Percentiles rank a stretch among this genome's conserved stretches.
Evolutionary conservation across 148 eudicot species (phyloP).

Genomic region (Arctostaphylos glauca): DNA sequence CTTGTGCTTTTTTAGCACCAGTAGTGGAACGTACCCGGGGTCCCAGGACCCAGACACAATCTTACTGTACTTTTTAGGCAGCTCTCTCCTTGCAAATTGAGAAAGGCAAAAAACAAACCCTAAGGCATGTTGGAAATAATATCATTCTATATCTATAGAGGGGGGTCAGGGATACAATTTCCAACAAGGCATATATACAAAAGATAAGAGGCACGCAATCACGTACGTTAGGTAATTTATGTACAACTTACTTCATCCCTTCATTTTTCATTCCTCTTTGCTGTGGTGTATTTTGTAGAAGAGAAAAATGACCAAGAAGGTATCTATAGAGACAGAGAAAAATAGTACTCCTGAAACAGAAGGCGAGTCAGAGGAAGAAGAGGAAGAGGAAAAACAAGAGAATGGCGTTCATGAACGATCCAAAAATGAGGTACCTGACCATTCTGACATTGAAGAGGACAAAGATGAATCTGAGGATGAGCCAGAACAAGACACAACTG

Average conservation of each 20-base stretch:
- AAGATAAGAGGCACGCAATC: neutral
- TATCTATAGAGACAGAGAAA: constrained; percentile 41
- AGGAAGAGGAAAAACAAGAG: constrained; percentile 38
- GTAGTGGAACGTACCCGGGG: no score
- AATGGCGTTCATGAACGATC: constrained; percentile 50
- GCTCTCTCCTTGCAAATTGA: neutral
- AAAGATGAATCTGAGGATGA: constrained; percentile 37
- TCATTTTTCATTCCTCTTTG: neutral
- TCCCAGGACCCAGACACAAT: neutral
- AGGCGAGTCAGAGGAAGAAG: constrained; percentile 42
- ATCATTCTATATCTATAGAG: no score
- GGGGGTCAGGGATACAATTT: no score
- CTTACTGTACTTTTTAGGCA: neutral
- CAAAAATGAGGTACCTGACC: constrained; percentile 57
- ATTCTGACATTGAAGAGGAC: constrained; percentile 40
- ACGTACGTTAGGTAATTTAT: neutral
- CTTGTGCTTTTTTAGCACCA: neutral
- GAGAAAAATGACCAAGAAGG: constrained; percentile 32
- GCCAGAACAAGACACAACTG: constrained; percentile 48
- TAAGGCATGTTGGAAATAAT: no score
- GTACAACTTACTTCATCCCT: neutral
- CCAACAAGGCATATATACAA: neutral
- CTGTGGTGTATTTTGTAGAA: constrained; percentile 36
- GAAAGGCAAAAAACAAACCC: neutral
- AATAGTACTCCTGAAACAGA: constrained; percentile 49